Base-by-base conservation (phyloP, 176 grass and related monocot species). In the Coix lacrymajobi region DNA sequence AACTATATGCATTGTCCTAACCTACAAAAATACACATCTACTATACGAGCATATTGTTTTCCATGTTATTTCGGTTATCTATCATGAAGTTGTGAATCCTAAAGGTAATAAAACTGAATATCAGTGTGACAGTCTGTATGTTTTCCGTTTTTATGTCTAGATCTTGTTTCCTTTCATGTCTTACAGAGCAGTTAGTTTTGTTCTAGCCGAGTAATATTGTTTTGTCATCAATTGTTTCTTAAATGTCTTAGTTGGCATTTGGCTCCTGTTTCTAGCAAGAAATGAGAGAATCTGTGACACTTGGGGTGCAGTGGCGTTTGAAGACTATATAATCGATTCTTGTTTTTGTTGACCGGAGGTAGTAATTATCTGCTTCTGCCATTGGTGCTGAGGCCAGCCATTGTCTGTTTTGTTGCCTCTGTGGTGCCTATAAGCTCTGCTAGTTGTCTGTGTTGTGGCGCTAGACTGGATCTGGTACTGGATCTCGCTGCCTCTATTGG, bases 201-300 rank as follows among this genome's bases (percentile, higher is more conserved):
- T 81, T 81, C 41, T 81, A 62, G 68, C 49, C 7, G 4, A 36
- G 45, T 16, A 28, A 11, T 80, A 12, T 56, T 71, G 62, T 71
- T 85, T 79, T 69, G 5, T 58, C 29, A 69, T 69, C 31, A 69
- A 57, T 30, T 79, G 13, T 67, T 57, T 58, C 15, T 32, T 69
- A 36, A 8, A 19, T n/a, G 17, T 41, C n/a, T 28, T 61, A 17
- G 62, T 28, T 32, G 20, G 36, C 36, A 69, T 69, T 69, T 69
- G 67, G 38, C 11, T 43, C 39, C 17, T 14, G 38, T 24, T 63
- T 65, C 31, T 70, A 70, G 20, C 67, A 38, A 71, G 38, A 71
- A 40, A 71, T 40, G 22, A 7, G 4, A 71, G 39, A 71, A 71
- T 44, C n/a, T 28, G n/a, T 44, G 39, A 25, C 11, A 44, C 25